These are phyloP conservation scores for Lodderomyces parapsilosis DNA, from an alignment of 1,139 yeast species.

Conservation along the genomic window DNA sequence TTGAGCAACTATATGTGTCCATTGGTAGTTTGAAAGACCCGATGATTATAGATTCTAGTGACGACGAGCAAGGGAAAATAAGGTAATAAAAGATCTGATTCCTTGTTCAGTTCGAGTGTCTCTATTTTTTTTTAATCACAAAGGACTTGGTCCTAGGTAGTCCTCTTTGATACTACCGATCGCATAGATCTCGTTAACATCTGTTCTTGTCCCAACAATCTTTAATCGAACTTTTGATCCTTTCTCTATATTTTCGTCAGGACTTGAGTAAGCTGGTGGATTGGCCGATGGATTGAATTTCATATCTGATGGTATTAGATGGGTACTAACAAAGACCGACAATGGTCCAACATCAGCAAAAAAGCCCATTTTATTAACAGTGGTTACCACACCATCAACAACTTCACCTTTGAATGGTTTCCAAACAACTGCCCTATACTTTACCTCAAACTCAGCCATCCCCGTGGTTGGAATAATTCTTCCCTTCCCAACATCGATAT, in stretches of 20 bases:
- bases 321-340: constrained; percentile 91
- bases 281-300: constrained; percentile 92
- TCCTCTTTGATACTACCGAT: constrained; percentile 98
- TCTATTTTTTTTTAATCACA: constrained; percentile 20
- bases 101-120: background rate
- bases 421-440: constrained; percentile 96
- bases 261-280: constrained; percentile 97
- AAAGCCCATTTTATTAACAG: constrained; percentile 94
- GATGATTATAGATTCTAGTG: constrained; percentile 6
- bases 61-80: background rate
- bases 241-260: constrained; percentile 91
- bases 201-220: constrained; percentile 96
- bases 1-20: background rate
- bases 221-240: constrained; percentile 92
- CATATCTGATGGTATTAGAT: constrained; percentile 92
- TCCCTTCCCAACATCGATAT: constrained; percentile 94
- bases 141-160: constrained; percentile 78
- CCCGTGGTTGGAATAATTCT: constrained; percentile 86
- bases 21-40: constrained; percentile 6
- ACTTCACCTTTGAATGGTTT: constrained; percentile 98
- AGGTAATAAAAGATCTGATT: background rate
- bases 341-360: constrained; percentile 98
- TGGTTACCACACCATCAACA: constrained; percentile 93
- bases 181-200: constrained; percentile 95
- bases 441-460: constrained; percentile 94